Conservation (phyloP, 495 filamentous ascomycete genomes). For the Chaetomium fimeti region DNA sequence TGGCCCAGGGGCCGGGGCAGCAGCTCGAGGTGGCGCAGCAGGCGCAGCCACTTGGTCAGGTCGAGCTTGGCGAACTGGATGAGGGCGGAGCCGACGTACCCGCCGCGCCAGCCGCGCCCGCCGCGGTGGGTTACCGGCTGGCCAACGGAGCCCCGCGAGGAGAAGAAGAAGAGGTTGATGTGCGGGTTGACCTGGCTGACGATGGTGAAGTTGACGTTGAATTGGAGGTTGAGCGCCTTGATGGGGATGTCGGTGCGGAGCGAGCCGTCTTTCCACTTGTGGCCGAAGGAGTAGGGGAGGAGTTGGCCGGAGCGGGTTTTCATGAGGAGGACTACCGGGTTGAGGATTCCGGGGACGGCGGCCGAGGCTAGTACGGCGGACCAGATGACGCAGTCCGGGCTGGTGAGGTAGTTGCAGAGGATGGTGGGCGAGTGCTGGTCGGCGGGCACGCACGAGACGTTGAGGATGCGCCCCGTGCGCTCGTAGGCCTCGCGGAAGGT, state of each 20-base stretch:
- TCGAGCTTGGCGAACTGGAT: slow-evolving; percentile 96
- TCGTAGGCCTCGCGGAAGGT: slow-evolving; percentile 96
- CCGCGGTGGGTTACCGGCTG: slow-evolving; percentile 90
- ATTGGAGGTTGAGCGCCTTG: slow-evolving; percentile 88
- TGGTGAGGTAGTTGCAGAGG: slow-evolving; percentile 88
- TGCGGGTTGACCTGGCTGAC: slow-evolving; percentile 97
- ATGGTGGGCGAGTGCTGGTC: slow-evolving; percentile 93
- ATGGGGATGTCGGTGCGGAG: slow-evolving; percentile 93
- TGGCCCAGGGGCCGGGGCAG: slow-evolving; percentile 88
- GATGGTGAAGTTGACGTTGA: slow-evolving; percentile 96
- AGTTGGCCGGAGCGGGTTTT: slow-evolving; percentile 75
- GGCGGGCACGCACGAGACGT: slow-evolving; percentile 94
- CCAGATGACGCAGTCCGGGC: slow-evolving; percentile 97
- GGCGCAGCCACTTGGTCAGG: slow-evolving; percentile 93
- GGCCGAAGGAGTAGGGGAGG: slow-evolving; percentile 82
- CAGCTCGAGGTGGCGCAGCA: slow-evolving; percentile 86
- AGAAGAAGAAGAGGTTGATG: slow-evolving; percentile 98
- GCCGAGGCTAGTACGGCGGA: slow-evolving; percentile 93
- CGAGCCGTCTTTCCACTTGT: slow-evolving; percentile 98
- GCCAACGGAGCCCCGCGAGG: slow-evolving; percentile 83
- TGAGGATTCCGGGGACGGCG: slow-evolving; percentile 92
- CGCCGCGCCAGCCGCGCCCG: slow-evolving; percentile 93
- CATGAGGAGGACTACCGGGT: slow-evolving; percentile 95
- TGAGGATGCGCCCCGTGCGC: slow-evolving; percentile 88
- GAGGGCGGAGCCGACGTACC: slow-evolving; percentile 84